Conservation (phyloP, 352 stramenopile genomes). For the Phytophthora cactorum region DNA sequence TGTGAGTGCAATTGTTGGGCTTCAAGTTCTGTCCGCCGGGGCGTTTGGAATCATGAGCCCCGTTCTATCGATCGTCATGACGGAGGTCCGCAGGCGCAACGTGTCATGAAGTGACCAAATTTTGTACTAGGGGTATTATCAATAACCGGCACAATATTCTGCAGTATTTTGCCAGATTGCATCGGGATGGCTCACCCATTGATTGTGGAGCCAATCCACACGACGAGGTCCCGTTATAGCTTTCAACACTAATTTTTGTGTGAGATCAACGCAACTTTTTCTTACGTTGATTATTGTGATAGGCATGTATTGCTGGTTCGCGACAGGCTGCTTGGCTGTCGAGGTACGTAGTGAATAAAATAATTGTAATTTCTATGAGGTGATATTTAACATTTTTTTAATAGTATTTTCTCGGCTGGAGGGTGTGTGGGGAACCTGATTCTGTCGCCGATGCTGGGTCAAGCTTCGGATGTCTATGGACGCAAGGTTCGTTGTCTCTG, state of each 20-base stretch:
- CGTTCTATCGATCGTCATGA: slow-evolving; percentile 71
- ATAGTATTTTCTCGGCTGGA: slow-evolving; percentile 60
- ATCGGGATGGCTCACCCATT: slow-evolving; percentile 52
- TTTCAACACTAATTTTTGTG: not conserved
- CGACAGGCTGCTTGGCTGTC: slow-evolving; percentile 73
- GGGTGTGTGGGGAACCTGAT: slow-evolving; percentile 67
- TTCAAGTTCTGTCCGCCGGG: slow-evolving; percentile 54
- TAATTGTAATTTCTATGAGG: not conserved
- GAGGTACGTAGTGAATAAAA: slow-evolving; percentile 34
- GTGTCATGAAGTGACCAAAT: not conserved
- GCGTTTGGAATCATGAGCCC: slow-evolving; percentile 74
- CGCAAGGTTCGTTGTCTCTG: slow-evolving; percentile 54
- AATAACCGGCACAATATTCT: not conserved
- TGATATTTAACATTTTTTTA: not conserved
- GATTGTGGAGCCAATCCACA: slow-evolving; percentile 61
- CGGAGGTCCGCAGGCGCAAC: slow-evolving; percentile 48
- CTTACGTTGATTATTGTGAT: not conserved
- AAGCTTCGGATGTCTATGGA: slow-evolving; percentile 71
- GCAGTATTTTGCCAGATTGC: slow-evolving; percentile 75
- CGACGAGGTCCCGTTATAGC: slow-evolving; percentile 28
- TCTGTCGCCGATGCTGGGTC: slow-evolving; percentile 67
- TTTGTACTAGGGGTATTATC: not conserved
- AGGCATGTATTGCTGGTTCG: slow-evolving; percentile 65
- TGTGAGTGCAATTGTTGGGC: slow-evolving; percentile 50
- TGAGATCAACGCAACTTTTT: not conserved